A percentile compares a stretch with the other conserved stretches of the same genome.
Conservation (phyloP, 257 asterid species). For the Eustoma russellianum region DNA sequence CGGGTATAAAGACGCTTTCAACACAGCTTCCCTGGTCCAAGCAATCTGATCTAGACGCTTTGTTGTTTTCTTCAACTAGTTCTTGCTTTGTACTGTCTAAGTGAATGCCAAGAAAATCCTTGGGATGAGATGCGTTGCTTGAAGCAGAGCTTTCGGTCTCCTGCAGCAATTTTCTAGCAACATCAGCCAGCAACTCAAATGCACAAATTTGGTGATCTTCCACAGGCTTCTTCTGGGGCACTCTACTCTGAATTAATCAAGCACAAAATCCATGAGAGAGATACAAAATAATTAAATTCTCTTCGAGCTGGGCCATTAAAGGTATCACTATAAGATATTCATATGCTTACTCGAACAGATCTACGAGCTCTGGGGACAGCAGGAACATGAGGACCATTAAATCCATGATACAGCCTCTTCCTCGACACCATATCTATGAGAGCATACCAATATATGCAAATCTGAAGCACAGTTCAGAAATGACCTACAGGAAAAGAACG, state of each 20-base stretch:
- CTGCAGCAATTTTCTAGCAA: conserved; percentile 78
- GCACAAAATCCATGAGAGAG: conserved; percentile 3
- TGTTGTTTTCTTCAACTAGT: conserved; percentile 26
- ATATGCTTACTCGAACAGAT: conserved; percentile 62
- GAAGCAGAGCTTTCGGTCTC: conserved; percentile 90
- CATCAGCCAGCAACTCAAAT: conserved; percentile 89
- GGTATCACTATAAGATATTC: neutral
- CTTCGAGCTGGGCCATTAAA: conserved; percentile 3
- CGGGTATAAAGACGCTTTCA: conserved; percentile 55
- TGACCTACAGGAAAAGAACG: conserved; percentile 3
- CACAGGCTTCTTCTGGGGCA: conserved; percentile 25
- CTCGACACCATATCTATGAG: conserved; percentile 63
- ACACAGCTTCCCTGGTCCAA: conserved; percentile 73
- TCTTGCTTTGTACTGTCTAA: conserved; percentile 23
- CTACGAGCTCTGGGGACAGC: conserved; percentile 80
- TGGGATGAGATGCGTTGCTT: conserved; percentile 49
- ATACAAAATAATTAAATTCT: neutral
- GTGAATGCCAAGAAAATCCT: conserved; percentile 19
- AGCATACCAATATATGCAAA: conserved; percentile 39
- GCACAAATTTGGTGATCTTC: conserved; percentile 66
- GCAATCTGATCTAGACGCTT: conserved; percentile 42
- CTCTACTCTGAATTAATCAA: conserved; percentile 46
- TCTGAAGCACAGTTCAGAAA: conserved; percentile 20
- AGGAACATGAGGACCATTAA: conserved; percentile 65
- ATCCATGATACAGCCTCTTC: conserved; percentile 79